Evolutionary conservation across 257 asterid species (phyloP), one percentile per base, ranked within the genome.

Genomic region (Ocimum tenuiflorum): DNA sequence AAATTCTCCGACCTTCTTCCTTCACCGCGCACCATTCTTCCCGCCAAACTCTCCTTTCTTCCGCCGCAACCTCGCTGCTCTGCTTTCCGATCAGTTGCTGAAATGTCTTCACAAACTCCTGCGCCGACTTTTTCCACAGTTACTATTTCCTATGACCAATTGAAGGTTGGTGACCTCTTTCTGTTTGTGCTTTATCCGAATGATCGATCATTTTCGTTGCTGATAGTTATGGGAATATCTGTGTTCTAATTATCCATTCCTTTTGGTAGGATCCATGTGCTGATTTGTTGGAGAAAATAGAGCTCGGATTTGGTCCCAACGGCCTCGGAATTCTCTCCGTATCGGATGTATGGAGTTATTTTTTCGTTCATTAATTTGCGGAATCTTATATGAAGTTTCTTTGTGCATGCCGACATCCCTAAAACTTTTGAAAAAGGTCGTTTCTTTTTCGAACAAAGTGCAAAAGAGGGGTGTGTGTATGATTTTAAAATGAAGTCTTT

Each of bases 261-360:
- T 78, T 74, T 68, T 39, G 47, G 63, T 62, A 89, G 97, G 95
- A 85, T 69, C 78, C 61, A 20, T 68, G 65, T 70, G 83, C 80
- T 5, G 91, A 88, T 81, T 69, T 91, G 33, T 83, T 87, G 15
- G 83, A 77, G 39, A 79, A 82, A 66, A 83, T 91, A 54, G 95
- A 88, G 78, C 79, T 83, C 63, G 98, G 98, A 7, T 91, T 86
- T 71, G 98, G 98, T 20, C 88, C 88, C 15, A 76, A 78, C 64
- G 91, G 98, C 66, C 84, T 91, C 52, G 98, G 98, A 23, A 86
- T 88, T 63, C 71, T 88, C 18, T 85, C 98, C 8, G 42, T 91
- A 58, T 77, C 96, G 10, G 83, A 80, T 65, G 97, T 91, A 87
- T 8, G 88, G 27, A 72, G 67, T 74, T 20, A 56, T 19, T 63